Percentiles rank a stretch among this genome's conserved stretches.
Evolutionary conservation across 1,139 yeast genomes (phyloP).

Genomic region (Candida sp.): DNA sequence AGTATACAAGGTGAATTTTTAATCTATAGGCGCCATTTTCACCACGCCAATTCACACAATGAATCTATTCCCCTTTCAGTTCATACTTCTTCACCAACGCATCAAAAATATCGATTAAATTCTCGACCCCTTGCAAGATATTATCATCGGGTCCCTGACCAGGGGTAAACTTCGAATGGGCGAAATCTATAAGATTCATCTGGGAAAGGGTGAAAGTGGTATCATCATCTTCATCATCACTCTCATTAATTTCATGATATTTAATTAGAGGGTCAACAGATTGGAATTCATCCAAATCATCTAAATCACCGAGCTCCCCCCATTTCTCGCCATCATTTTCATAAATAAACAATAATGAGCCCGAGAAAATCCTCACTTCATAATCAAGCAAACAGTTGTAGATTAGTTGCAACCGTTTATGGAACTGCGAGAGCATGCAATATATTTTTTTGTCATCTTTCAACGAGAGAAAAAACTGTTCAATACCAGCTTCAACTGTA

Average conservation of each 20-base stretch:
- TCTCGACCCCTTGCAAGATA: constrained; percentile 63
- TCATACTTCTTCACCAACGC: constrained; percentile 9
- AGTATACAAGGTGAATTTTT: too few relatives aligned
- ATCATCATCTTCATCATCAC: constrained; percentile 28
- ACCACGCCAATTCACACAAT: too few relatives aligned
- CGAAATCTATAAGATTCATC: constrained; percentile 80
- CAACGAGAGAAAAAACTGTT: constrained; percentile 44
- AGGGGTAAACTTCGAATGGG: constrained; percentile 68
- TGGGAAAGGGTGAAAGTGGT: constrained; percentile 25
- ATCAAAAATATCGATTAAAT: constrained; percentile 45
- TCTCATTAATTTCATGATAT: constrained; percentile 18
- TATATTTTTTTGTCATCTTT: constrained; percentile 10
- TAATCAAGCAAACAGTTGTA: constrained; percentile 59
- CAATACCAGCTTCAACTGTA: constrained; percentile 47
- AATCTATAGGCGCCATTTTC: too few relatives aligned
- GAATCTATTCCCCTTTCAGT: neutral
- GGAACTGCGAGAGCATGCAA: constrained; percentile 36
- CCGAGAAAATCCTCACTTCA: constrained; percentile 68
- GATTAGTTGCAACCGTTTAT: constrained; percentile 58
- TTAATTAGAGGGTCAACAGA: constrained; percentile 38
- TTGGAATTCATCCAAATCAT: constrained; percentile 19
- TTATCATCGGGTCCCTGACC: constrained; percentile 74
- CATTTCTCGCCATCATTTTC: constrained; percentile 63
- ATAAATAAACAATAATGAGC: constrained; percentile 69
- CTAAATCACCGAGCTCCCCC: constrained; percentile 20